A percentile compares a stretch with the other conserved stretches of the same genome.
Evolutionary conservation across 148 eudicot species (phyloP).

Genomic region (Rhododendron simsii): DNA sequence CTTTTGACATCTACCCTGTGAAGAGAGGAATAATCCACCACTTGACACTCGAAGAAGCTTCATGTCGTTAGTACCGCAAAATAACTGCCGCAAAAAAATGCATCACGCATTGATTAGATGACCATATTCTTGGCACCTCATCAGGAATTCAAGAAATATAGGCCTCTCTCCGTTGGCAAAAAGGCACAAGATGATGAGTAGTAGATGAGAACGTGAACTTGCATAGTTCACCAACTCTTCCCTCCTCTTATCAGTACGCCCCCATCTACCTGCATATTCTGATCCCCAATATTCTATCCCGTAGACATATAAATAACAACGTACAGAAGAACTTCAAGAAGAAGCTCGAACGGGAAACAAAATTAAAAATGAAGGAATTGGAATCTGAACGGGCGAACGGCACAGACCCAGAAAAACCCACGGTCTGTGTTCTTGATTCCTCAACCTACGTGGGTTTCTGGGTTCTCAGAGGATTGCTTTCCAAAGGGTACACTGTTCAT

Average conservation of each 20-base stretch:
- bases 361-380: background rate
- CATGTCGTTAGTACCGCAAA: background rate
- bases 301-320: background rate
- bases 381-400: background rate
- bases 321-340: background rate
- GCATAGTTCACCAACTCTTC: slow-evolving; percentile 30
- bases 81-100: background rate
- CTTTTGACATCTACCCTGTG: too few relatives aligned
- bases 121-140: slow-evolving; percentile 11
- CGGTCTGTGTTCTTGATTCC: slow-evolving; percentile 50
- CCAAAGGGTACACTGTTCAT: slow-evolving; percentile 35
- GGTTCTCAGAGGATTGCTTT: slow-evolving; percentile 30
- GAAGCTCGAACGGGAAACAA: background rate
- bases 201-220: slow-evolving; percentile 30
- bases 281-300: background rate
- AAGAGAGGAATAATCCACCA: background rate
- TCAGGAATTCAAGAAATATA: background rate
- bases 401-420: slow-evolving; percentile 15
- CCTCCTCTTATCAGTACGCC: background rate
- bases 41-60: too few relatives aligned
- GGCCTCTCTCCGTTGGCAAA: background rate
- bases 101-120: too few relatives aligned
- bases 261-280: slow-evolving; percentile 9
- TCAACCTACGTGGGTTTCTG: slow-evolving; percentile 46
- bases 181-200: slow-evolving; percentile 13